Base-by-base conservation (phyloP, 2,329 filamentous ascomycete species). In the Pseudogymnoascus sp. region DNA sequence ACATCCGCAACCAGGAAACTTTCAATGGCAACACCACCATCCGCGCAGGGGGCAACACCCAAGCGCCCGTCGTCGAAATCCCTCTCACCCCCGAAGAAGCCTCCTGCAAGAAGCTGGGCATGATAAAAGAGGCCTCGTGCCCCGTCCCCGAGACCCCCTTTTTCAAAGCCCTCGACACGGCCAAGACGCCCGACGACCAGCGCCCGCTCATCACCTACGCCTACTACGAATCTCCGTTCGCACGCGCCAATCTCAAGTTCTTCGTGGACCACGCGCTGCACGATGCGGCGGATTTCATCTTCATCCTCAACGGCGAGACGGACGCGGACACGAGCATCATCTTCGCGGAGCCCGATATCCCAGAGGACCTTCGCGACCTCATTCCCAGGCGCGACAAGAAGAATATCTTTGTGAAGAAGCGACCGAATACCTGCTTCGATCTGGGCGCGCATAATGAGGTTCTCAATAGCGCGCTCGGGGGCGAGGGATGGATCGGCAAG, bases 171-270 rank as follows among this genome's bases (percentile, higher is more conserved):
- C 14, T 28, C 23, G 23, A 28, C 14, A 10, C 13, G 1, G 21
- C 14, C 23, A 28, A 28, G 45, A 51, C 45, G 45, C 45, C 45
- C 45, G 45, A 51, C 28, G 31, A 61, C 31, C 43, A 62, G 25
- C 61, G 61, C 23, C 36, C 61, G 6, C 61, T 34, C 21, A 64
- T 67, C 62, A 25, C 65, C 34, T 66, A 67, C 64, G 64, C 61
- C 16, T 39, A 67, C 43, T 66, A 63, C 31, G 51, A 54, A n/a
- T 34, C 62, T 4, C n/a, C 7, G 7, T 60, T 60, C 45, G 39
- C 62, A 16, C 62, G 41, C 43, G 23, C 45, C 6, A 63, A 63
- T 7, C 31, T 61, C 41, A 61, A 63, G 23, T 63, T 63, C 23
- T 63, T 63, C 21, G 37, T 63, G 11, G 19, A 60, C 25, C 51